Base-by-base conservation (phyloP, 306 rosid species). In the Pachyrhizus erosus region DNA sequence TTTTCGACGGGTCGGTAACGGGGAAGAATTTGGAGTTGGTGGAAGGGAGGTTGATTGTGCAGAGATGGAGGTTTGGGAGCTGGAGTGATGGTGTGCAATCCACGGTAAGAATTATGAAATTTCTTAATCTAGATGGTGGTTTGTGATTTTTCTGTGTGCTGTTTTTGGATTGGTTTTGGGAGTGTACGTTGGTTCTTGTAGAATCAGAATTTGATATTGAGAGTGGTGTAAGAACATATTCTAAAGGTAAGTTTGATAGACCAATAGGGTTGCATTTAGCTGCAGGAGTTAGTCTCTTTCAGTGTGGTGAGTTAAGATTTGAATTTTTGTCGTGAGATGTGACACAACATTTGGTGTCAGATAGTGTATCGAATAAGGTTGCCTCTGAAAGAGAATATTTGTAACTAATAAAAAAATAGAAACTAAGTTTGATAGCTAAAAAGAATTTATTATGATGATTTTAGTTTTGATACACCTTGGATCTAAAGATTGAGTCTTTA, bases 11-110 rank as follows among this genome's bases (percentile, higher is more conserved):
- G 34, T 89, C 99, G 2, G 97, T 96, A 7, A 92, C 92, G 0
- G 99, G 99, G 46, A 81, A 33, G 34, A 87, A 89, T 86, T 75
- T 96, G 87, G 97, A 96, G 87, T 83, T 96, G 89, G 85, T 87
- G 82, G 91, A 90, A 52, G 97, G 92, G 65, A 93, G 87, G 70
- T 58, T 96, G 85, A 96, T 96, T 72, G 91, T 88, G 80, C 99
- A 91, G 79, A 91, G 80, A n/a, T 96, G 99, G 99, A 89, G 98
- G 39, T 96, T 96, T 23, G 99, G 96, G 68, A 96, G 75, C 83
- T 93, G 98, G 99, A 87, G 77, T 0, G 96, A 96, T 58, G 99
- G 97, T 17, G 48, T 91, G 75, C 83, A 87, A 46, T 96, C 99
- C 1, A 84, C 61, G 86, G 99, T 96, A 29, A 67, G 66, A 2